A percentile compares a stretch with the other conserved stretches of the same genome.
phyloP scores from a whole-genome alignment of 805 yeast species.

The Clavispora santaluciae region DNA sequence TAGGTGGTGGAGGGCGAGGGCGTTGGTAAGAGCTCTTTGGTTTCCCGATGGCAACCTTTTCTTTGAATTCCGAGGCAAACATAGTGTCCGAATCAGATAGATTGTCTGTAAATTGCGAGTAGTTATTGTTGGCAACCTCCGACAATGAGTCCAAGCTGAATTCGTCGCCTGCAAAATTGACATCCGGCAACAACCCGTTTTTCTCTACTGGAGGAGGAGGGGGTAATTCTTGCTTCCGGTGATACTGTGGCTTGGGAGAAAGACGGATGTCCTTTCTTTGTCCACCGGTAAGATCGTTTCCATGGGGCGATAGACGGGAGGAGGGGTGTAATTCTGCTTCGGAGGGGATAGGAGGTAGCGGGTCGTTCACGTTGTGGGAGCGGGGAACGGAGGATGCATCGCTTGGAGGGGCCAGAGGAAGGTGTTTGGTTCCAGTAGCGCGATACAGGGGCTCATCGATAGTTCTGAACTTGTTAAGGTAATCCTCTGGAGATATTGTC shows the following conservation, averaged over 20 bases:
- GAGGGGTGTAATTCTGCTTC: neutral
- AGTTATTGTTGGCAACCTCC: neutral
- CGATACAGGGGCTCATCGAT: neutral
- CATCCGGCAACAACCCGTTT: conserved; percentile 8
- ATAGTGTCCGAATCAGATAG: conserved; percentile 1
- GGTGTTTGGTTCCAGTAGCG: conserved; percentile 6
- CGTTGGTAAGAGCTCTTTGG: neutral
- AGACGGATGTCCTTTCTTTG: neutral
- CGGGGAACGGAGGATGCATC: conserved; percentile 12
- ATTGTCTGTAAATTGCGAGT: neutral
- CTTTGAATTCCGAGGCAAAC: conserved; percentile 4
- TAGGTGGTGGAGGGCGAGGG: conserved; percentile 14
- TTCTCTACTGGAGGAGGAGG: conserved; percentile 17
- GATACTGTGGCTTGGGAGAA: neutral
- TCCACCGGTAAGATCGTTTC: neutral
- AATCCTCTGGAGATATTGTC: conserved; percentile 39
- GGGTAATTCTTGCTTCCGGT: conserved; percentile 12
- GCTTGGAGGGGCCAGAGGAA: conserved; percentile 14
- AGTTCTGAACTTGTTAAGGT: conserved; percentile 21
- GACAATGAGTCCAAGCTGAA: conserved; percentile 5
- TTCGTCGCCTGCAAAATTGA: conserved; percentile 5
- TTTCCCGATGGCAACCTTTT: conserved; percentile 2
- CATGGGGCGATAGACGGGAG: neutral
- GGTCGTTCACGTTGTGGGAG: neutral
- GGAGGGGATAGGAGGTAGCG: conserved; percentile 14